Evolutionary conservation across 1,284 basidiomycete genomes (phyloP).

Genomic region (Gymnopus androsaceus): DNA sequence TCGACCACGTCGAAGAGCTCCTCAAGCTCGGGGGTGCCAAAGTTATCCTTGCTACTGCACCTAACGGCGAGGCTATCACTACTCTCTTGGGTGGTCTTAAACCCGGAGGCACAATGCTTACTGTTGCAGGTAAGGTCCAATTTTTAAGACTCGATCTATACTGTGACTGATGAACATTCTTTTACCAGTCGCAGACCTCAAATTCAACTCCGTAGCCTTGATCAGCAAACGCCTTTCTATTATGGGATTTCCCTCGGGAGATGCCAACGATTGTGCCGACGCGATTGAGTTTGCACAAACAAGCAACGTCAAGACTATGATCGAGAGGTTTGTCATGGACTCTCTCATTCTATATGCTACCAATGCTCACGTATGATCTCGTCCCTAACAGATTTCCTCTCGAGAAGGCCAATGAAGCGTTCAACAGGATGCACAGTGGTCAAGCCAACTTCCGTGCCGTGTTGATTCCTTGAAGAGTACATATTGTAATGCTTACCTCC

Average conservation of each 20-base stretch:
- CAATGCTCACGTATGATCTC: too few species aligned
- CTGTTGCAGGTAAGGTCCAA: background rate
- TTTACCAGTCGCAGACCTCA: background rate
- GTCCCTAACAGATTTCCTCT: background rate
- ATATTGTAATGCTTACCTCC: too few species aligned
- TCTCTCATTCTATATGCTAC: too few species aligned
- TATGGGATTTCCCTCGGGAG: background rate
- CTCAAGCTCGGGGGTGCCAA: conserved; percentile 5
- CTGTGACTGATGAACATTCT: background rate
- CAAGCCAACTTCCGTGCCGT: conserved; percentile 1
- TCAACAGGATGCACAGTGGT: conserved; percentile 1
- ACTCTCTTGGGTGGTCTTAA: background rate
- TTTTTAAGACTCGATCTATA: background rate
- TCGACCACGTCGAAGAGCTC: conserved; percentile 2
- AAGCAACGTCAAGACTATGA: background rate
- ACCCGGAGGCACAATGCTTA: conserved; percentile 4
- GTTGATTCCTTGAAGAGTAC: background rate
- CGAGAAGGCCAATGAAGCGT: background rate
- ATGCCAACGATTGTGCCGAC: conserved; percentile 2
- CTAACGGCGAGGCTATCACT: background rate
- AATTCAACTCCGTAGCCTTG: background rate
- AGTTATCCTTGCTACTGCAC: conserved; percentile 1
- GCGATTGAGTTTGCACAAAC: background rate
- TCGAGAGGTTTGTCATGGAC: background rate
- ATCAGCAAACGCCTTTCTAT: background rate